Base-by-base conservation (phyloP, 352 stramenopile species). In the Plasmopara muralis region DNA sequence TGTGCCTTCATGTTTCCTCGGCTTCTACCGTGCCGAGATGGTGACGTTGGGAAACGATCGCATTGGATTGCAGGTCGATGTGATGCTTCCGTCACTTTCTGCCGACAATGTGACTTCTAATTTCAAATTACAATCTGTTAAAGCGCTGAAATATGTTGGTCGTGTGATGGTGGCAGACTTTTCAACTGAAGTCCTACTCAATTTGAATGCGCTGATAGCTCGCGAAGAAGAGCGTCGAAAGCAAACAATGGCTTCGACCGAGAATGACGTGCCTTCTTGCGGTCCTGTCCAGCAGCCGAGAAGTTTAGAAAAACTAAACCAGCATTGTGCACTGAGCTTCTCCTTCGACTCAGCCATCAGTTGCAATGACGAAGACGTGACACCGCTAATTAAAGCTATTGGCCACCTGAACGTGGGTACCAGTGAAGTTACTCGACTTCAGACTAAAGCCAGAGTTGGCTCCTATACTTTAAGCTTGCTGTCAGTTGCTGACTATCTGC, bases 401-500 rank as follows among this genome's bases (percentile, higher is more conserved):
- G 56, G 61, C 2, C 61, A 58, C 40, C 56, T 69, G 33, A 67
- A 67, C 1, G 40, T 85, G 20, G 55, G 58, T 10, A 70, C 77
- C 2, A 85, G 74, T 29, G 66, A 73, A 35, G 81, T 86, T 59
- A 86, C 77, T 2, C 83, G 85, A 57, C 62, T 88, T 31, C 74
- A 86, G 35, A 74, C 78, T 0, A 69, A 55, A 5, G 77, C 72
- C 6, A 82, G 79, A 43, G 61, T 62, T 16, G 77, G 77, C 0
- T 79, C 69, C 4, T 83, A 86, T 44, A 58, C 63, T 16, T 57
- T 76, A 9, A 65, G 64, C 4, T 10, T 85, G 20, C 46, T 81
- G 39, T 69, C 69, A 13, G 42, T 88, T 8, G 41, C 82, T 13
- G 57, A 84, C 16, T 64, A 69, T 48, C 25, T 85, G 12, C 47